Percentiles rank a stretch among this genome's conserved stretches.
Conservation (phyloP, 1,284 basidiomycete genomes). For the Porogramme epimiltina region DNA sequence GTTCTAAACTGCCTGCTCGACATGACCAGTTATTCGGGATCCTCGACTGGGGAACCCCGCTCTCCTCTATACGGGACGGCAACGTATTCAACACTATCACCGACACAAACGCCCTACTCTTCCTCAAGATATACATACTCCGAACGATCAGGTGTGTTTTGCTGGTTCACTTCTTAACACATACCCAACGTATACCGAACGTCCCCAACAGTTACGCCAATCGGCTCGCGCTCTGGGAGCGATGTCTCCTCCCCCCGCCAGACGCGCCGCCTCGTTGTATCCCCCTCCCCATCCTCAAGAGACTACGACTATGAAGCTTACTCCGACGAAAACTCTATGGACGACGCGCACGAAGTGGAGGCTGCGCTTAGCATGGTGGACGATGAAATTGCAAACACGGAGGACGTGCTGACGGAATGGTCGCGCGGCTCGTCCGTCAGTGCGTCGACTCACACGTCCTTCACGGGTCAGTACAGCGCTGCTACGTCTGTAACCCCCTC, state of each 20-base stretch:
- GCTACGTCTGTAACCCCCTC: conserved; percentile 19
- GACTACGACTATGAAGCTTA: conserved; percentile 38
- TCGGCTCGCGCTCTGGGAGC: conserved; percentile 40
- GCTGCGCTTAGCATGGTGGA: conserved; percentile 64
- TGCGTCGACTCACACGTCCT: conserved; percentile 17
- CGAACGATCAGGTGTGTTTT: conserved; percentile 15
- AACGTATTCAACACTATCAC: conserved; percentile 48
- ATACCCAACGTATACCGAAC: background rate
- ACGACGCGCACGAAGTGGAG: conserved; percentile 62
- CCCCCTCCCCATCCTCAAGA: conserved; percentile 36
- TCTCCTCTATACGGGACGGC: conserved; percentile 53
- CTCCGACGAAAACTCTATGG: conserved; percentile 45
- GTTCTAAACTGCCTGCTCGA: conserved; percentile 9
- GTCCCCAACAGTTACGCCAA: conserved; percentile 31
- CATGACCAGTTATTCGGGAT: conserved; percentile 25
- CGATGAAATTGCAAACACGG: conserved; percentile 61
- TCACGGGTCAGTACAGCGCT: conserved; percentile 20
- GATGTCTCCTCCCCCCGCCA: conserved; percentile 39
- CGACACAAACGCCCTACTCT: conserved; percentile 43
- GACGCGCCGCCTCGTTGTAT: conserved; percentile 44
- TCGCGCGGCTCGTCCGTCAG: conserved; percentile 35
- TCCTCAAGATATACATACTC: conserved; percentile 45
- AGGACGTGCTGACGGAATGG: conserved; percentile 64
- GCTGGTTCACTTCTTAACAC: background rate
- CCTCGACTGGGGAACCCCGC: conserved; percentile 39